Conservation (phyloP, 78 protist species). For the Dictyostelium capitatum region DNA sequence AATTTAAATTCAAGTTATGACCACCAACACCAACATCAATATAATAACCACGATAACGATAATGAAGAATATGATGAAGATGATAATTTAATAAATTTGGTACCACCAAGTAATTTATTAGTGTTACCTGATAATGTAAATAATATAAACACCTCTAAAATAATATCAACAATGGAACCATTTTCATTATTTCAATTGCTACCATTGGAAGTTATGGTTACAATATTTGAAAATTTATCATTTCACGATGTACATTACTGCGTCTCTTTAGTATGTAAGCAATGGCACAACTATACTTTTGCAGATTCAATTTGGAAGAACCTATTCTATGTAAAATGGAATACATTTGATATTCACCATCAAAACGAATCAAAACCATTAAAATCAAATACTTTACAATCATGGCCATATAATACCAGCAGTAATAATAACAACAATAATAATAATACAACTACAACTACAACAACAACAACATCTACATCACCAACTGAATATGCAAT, state of each 20-base stretch:
- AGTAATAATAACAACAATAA: not conserved
- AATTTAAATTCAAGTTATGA: too few relatives aligned
- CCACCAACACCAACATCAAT: too few relatives aligned
- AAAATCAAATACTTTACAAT: constrained; percentile 8
- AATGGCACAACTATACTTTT: constrained; percentile 35
- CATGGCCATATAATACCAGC: not conserved
- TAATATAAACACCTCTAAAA: not conserved
- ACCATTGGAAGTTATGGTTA: constrained; percentile 45
- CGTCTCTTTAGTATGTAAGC: constrained; percentile 43
- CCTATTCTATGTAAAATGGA: constrained; percentile 37
- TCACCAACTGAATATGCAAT: not conserved
- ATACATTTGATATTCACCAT: constrained; percentile 28
- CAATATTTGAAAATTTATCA: constrained; percentile 37
- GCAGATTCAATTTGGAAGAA: constrained; percentile 55
- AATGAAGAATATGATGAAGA: not conserved
- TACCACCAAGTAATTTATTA: constrained; percentile 1
- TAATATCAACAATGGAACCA: not conserved
- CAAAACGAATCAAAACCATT: constrained; percentile 43
- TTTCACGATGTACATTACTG: constrained; percentile 29
- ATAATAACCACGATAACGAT: not conserved
- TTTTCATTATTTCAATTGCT: constrained; percentile 34
- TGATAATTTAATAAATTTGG: not conserved
- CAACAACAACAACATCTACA: constrained; percentile 20
- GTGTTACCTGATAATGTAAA: constrained; percentile 10
- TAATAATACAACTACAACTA: not conserved